Percentiles rank a stretch among this genome's conserved stretches.
Evolutionary conservation across 164 flowering plant genomes (phyloP).

Genomic region (Berberis thunbergii): DNA sequence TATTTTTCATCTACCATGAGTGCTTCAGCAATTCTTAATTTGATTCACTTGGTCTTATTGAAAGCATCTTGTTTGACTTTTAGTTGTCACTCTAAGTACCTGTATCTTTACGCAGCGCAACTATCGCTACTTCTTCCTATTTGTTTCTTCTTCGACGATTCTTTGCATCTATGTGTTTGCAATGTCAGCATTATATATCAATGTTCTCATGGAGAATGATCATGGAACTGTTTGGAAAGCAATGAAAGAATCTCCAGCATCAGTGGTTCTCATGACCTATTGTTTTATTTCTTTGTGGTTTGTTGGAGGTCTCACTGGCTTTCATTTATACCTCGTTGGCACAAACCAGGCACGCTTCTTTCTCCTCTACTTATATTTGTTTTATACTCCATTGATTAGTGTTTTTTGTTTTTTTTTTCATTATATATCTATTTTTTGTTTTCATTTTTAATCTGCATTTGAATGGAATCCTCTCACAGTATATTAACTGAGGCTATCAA

Average conservation of each 20-base stretch:
- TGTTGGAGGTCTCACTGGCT: constrained; percentile 95
- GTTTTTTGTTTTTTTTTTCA: background rate
- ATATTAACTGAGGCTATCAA: no score
- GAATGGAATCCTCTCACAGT: no score
- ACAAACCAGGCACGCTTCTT: constrained; percentile 73
- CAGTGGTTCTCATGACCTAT: constrained; percentile 47
- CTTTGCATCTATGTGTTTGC: constrained; percentile 81
- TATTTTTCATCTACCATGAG: background rate
- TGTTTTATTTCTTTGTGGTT: constrained; percentile 85
- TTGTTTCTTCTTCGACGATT: constrained; percentile 88
- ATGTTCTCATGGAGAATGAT: constrained; percentile 56
- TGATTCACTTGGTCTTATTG: background rate
- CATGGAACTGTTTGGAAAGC: constrained; percentile 73
- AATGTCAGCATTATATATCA: constrained; percentile 88
- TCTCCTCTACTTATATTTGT: background rate
- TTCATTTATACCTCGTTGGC: constrained; percentile 82
- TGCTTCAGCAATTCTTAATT: background rate
- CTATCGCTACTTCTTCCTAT: constrained; percentile 93
- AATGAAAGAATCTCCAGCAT: constrained; percentile 77
- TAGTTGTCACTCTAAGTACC: background rate
- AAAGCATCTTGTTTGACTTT: background rate
- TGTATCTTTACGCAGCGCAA: constrained; percentile 56
- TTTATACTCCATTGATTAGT: background rate
- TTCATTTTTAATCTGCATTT: no score
- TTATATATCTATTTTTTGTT: background rate